Evolutionary conservation across 2,329 filamentous ascomycete species (phyloP).

Genomic region (Tolypocladium nubicola): DNA sequence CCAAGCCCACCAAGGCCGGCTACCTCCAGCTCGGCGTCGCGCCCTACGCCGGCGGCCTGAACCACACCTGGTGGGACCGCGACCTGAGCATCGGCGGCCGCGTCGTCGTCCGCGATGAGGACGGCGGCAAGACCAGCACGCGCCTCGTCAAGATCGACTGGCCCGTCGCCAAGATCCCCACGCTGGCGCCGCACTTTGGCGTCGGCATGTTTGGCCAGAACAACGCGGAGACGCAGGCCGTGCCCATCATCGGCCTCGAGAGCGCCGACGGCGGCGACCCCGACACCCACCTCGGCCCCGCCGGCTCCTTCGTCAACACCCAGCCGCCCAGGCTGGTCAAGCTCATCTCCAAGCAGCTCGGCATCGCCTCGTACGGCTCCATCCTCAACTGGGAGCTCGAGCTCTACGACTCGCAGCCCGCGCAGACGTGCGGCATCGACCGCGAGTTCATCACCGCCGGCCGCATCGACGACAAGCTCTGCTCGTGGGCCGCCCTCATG

Average conservation of each 20-base stretch:
- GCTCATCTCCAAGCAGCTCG: constrained; percentile 70
- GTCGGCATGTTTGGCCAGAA: constrained; percentile 54
- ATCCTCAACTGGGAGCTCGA: constrained; percentile 97
- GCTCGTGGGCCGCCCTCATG: constrained; percentile 83
- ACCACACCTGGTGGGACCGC: constrained; percentile 92
- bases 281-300: constrained; percentile 41
- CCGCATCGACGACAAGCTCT: constrained; percentile 95
- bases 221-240: constrained; percentile 88
- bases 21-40: constrained; percentile 86
- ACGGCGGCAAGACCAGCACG: constrained; percentile 63
- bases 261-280: constrained; percentile 42
- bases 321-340: constrained; percentile 81
- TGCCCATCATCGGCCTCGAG: constrained; percentile 86
- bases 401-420: constrained; percentile 83
- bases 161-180: constrained; percentile 89
- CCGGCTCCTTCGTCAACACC: constrained; percentile 64
- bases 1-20: constrained; percentile 72
- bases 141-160: constrained; percentile 86
- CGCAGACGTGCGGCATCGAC: constrained; percentile 72
- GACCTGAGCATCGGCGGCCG: constrained; percentile 85
- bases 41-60: constrained; percentile 81
- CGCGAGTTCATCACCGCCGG: constrained; percentile 93
- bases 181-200: constrained; percentile 89
- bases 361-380: constrained; percentile 54
- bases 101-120: constrained; percentile 68